Base-by-base conservation (phyloP, 148 eudicot species). In the Chenopodium album region DNA sequence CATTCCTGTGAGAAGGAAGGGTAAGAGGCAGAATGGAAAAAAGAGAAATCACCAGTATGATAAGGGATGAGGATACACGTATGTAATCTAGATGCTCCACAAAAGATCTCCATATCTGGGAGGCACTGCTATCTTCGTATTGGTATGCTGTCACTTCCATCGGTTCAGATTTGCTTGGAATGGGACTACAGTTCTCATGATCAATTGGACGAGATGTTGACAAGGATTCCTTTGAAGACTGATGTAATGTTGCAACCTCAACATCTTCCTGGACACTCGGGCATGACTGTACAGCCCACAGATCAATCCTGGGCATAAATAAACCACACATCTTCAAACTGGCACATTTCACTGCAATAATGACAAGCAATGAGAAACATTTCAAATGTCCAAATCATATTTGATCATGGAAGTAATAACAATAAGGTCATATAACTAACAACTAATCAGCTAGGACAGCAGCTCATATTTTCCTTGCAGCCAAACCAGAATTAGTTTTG, bases 231-330 rank as follows among this genome's bases (percentile, higher is more conserved):
- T 75, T 69, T 22, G 85, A 81, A 22, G 76, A 67, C 65, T 73
- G 84, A 70, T 59, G 77, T 64, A 78, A 56, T 78, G 85, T 76
- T 67, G 84, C 71, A 79, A 85, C 77, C 73, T 86, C 86, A 79
- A 62, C 77, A 60, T 86, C 92, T 34, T 87, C 81, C 66, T 72
- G 82, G 44, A 59, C 50, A 79, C 82, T 84, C 71, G 78, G 46
- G 75, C 73, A 76, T 41, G 89, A 63, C 82, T 91, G 93, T 65
- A 92, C 76, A 78, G 97, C 99, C 99, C 99, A 95, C 78, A 95
- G 80, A 89, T 95, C 99, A 67, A 95, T 88, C 84, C 94, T 91
- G 31, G 99, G 99, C 98, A 95, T 86, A 82, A 85, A 93, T 81
- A 95, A 59, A 85, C 89, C 87, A 91, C 97, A 89, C 11, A 87